A percentile compares a stretch with the other conserved stretches of the same genome.
These are phyloP conservation scores for Agaricus blazei DNA, from an alignment of 768 basidiomycete species.

Conservation along the genomic window DNA sequence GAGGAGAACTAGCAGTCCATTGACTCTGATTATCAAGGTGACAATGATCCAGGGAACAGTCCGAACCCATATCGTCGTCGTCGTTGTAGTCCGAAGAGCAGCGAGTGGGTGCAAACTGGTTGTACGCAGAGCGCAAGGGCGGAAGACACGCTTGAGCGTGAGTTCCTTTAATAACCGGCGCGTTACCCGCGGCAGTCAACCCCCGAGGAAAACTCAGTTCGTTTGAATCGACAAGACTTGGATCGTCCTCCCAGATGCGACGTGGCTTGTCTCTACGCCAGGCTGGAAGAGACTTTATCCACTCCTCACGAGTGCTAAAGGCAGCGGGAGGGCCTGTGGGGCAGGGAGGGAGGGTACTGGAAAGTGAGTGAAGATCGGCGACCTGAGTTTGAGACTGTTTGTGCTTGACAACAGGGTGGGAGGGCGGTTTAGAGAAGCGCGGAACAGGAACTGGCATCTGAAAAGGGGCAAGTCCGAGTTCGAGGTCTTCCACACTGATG, in stretches of 20 bases:
- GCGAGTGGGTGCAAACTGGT: constrained; percentile 10
- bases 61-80: constrained; percentile 39
- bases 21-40: constrained; percentile 32
- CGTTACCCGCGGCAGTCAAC: constrained; percentile 76
- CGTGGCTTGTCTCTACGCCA: constrained; percentile 68
- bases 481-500: constrained; percentile 41
- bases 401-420: constrained; percentile 65
- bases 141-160: constrained; percentile 83
- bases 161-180: constrained; percentile 79
- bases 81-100: constrained; percentile 19
- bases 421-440: constrained; percentile 47
- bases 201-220: constrained; percentile 63
- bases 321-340: constrained; percentile 60
- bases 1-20: constrained; percentile 18
- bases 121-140: constrained; percentile 47
- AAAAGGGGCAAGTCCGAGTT: constrained; percentile 36
- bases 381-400: constrained; percentile 35
- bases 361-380: constrained; percentile 47
- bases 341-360: constrained; percentile 54
- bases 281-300: constrained; percentile 65
- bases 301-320: constrained; percentile 64
- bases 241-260: constrained; percentile 60
- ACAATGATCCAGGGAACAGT: constrained; percentile 28
- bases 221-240: constrained; percentile 20
- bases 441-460: constrained; percentile 90